Conservation (phyloP, 768 basidiomycete species). For the Collybia mongolica region DNA sequence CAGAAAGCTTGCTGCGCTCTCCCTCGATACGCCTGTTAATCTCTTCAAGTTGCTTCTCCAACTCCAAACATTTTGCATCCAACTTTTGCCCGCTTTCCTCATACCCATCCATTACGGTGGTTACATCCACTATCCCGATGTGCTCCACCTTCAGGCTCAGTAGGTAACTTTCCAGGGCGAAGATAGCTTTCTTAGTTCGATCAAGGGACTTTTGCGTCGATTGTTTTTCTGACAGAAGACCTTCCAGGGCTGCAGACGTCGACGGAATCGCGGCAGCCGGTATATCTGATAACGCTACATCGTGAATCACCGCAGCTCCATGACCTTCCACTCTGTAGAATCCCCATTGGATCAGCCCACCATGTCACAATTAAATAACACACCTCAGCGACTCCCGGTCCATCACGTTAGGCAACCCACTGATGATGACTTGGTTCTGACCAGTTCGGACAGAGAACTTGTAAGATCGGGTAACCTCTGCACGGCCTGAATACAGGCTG, state of each 20-base stretch:
- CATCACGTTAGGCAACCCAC: conserved; percentile 27
- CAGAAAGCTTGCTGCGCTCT: conserved; percentile 14
- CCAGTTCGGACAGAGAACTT: not conserved
- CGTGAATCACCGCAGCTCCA: conserved; percentile 33
- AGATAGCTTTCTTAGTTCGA: conserved; percentile 20
- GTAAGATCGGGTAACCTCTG: not conserved
- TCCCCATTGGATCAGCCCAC: not conserved
- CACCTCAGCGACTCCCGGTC: conserved; percentile 29
- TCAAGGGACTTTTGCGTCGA: conserved; percentile 16
- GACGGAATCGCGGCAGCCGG: conserved; percentile 3
- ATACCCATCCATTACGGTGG: conserved; percentile 16
- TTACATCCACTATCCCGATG: conserved; percentile 17
- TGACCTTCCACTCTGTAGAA: conserved; percentile 29
- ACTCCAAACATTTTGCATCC: conserved; percentile 19
- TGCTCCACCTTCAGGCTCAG: conserved; percentile 22
- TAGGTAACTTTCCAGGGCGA: conserved; percentile 24
- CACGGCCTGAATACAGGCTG: not conserved
- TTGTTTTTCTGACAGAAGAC: conserved; percentile 15
- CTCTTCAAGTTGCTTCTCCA: conserved; percentile 15
- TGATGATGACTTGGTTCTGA: conserved; percentile 14
- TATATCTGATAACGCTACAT: conserved; percentile 27
- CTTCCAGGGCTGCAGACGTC: conserved; percentile 21
- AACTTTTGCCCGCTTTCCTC: conserved; percentile 23
- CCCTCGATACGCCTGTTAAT: conserved; percentile 16
- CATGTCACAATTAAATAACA: not conserved